Evolutionary conservation across 805 yeast genomes (phyloP).

Genomic region (Cyberlindnera saturnus): DNA sequence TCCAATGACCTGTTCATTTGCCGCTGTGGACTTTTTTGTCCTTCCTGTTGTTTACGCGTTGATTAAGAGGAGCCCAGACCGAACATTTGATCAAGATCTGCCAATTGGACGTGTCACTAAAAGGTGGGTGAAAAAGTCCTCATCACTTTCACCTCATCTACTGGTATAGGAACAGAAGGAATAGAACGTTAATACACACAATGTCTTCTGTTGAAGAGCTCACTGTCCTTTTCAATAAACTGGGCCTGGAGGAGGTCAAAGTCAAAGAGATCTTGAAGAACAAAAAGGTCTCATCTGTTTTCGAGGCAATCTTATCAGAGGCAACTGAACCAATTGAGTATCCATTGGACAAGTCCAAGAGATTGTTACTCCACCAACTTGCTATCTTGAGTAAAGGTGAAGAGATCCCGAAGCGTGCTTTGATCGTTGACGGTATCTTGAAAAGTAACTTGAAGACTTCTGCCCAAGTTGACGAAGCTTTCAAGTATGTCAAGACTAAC

Average conservation of each 20-base stretch:
- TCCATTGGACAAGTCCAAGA: constrained; percentile 50
- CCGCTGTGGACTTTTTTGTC: not conserved
- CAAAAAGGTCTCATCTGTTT: constrained; percentile 71
- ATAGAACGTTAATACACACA: not conserved
- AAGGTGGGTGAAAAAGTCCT: too few relatives aligned
- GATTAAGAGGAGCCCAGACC: too few relatives aligned
- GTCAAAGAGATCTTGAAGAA: constrained; percentile 79
- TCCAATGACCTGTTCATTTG: constrained; percentile 7
- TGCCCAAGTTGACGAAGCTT: constrained; percentile 76
- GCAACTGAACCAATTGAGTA: constrained; percentile 26
- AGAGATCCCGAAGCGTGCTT: constrained; percentile 39
- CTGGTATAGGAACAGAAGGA: too few relatives aligned
- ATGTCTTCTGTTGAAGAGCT: constrained; percentile 29
- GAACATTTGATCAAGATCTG: too few relatives aligned
- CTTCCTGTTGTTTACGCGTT: too few relatives aligned
- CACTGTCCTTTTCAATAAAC: constrained; percentile 25
- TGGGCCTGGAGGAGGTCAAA: constrained; percentile 71
- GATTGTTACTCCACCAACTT: constrained; percentile 66
- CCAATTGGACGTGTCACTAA: too few relatives aligned
- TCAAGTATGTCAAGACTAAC: constrained; percentile 58
- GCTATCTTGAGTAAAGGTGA: constrained; percentile 65
- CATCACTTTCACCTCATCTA: too few relatives aligned
- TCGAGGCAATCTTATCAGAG: constrained; percentile 52
- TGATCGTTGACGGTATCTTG: constrained; percentile 56
- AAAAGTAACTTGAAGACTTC: constrained; percentile 59